phyloP scores from a whole-genome alignment of 257 asterid species.

The Solanum ahanhuiri region DNA sequence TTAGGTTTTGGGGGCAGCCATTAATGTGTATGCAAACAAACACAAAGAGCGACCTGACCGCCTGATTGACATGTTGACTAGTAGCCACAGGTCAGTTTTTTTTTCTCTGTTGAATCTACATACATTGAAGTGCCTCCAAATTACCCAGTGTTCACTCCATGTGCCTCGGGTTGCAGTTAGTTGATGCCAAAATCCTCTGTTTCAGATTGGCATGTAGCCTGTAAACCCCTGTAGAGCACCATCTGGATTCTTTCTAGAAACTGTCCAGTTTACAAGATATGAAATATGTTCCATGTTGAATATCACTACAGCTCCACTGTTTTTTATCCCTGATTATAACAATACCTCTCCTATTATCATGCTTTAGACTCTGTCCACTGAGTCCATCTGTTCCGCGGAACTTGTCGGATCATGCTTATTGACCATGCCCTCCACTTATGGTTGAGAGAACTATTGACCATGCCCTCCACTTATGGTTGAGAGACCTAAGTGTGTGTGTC shows the following conservation, averaged over 20 bases:
- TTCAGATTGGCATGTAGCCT: not conserved
- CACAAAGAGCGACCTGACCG: constrained; percentile 99
- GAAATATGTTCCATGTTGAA: not conserved
- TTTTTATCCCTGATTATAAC: not conserved
- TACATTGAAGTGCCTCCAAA: not conserved
- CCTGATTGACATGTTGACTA: constrained; percentile 93
- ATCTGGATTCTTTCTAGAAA: not conserved
- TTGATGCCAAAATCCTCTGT: not conserved
- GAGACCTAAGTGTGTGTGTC: not conserved
- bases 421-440: no score
- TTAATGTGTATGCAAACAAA: constrained; percentile 89
- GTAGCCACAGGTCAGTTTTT: constrained; percentile 67
- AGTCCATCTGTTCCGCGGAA: not conserved
- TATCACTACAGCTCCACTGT: not conserved
- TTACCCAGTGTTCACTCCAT: not conserved
- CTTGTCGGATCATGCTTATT: not conserved
- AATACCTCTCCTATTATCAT: not conserved
- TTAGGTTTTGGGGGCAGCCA: constrained; percentile 96
- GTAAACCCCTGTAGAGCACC: not conserved
- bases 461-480: not conserved
- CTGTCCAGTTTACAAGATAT: not conserved
- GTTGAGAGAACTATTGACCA: no score
- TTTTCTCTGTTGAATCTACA: not conserved
- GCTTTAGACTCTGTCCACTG: not conserved
- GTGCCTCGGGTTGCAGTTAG: not conserved